Base-by-base conservation (phyloP, 306 rosid species). In the Trifolium repens region DNA sequence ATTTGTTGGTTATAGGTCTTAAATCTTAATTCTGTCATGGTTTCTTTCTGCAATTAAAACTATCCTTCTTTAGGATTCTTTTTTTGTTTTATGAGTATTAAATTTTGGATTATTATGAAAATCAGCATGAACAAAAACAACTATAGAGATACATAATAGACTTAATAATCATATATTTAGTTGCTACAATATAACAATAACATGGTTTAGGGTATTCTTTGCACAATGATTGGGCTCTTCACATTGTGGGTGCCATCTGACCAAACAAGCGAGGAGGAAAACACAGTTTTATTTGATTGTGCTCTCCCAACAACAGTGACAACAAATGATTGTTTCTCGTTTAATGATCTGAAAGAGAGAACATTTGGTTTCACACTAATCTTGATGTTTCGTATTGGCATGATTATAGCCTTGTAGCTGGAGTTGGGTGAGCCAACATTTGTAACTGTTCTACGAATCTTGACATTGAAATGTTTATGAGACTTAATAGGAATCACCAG, bases 11-110 rank as follows among this genome's bases (percentile, higher is more conserved):
- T 77, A 32, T 65, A 58, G 14, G 24, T 22, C 24, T 22, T 22
- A 22, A 22, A 22, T 22, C 24, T 22, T 22, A 22, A 22, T 22
- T 76, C 69, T 53, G 32, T 30, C 42, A 12, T 57, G 76, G 24
- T 54, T 81, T 76, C 15, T 77, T 49, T 81, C 50, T 63, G 26
- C 65, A 70, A 71, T 53, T 43, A 10, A 43, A 43, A 43, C 14
- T 9, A 43, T 42, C 11, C 12, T 42, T 42, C 1, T 42, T 9
- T 3, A 8, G 10, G 1, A 12, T 42, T 40, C 44, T 40, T 40
- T 2, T 10, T 43, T 43, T 43, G 14, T 10, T 9, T 43, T 43
- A 10, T 11, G 49, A 3, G 13, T 43, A 10, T 43, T 43, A 3
- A 43, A 11, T 43, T 43, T 43, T 43, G 4, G 49, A 43, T 3